Evolutionary conservation across 441 rosid genomes (phyloP).

Genomic region (Adansonia grandidieri): DNA sequence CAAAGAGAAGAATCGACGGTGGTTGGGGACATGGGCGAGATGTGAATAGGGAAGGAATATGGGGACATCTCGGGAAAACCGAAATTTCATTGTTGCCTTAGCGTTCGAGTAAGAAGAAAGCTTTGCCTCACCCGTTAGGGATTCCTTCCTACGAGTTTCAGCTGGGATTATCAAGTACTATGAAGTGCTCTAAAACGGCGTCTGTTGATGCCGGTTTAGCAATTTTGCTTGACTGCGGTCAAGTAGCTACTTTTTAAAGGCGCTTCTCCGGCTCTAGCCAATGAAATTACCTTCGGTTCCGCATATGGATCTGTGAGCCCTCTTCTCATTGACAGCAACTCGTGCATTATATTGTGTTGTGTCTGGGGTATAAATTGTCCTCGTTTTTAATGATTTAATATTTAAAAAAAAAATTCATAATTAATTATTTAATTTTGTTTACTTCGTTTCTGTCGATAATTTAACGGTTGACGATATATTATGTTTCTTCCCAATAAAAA

Average conservation of each 20-base stretch:
- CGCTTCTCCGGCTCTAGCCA: no score
- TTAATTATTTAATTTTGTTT: no score
- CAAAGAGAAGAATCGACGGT: slow-evolving; percentile 51
- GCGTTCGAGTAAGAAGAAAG: neutral
- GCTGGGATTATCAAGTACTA: neutral
- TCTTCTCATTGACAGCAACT: no score
- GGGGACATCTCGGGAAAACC: slow-evolving; percentile 39
- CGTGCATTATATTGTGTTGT: no score
- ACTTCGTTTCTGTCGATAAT: no score
- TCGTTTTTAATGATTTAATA: no score
- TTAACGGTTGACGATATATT: no score
- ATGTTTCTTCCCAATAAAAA: no score
- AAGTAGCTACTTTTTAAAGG: neutral
- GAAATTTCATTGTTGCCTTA: slow-evolving; percentile 51
- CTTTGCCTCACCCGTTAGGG: neutral
- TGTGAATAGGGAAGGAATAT: slow-evolving; percentile 37
- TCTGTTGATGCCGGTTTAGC: neutral
- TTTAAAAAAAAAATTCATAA: no score
- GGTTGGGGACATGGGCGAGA: slow-evolving; percentile 34
- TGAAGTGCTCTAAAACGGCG: neutral
- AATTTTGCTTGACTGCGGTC: neutral
- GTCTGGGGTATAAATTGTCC: no score
- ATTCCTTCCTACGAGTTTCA: neutral
- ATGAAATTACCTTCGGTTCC: slow-evolving; percentile 9
- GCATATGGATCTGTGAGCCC: no score